These are phyloP conservation scores for Scleromitrula shiraiana DNA, from an alignment of 2,329 filamentous ascomycete genomes.

Conservation along the genomic window DNA sequence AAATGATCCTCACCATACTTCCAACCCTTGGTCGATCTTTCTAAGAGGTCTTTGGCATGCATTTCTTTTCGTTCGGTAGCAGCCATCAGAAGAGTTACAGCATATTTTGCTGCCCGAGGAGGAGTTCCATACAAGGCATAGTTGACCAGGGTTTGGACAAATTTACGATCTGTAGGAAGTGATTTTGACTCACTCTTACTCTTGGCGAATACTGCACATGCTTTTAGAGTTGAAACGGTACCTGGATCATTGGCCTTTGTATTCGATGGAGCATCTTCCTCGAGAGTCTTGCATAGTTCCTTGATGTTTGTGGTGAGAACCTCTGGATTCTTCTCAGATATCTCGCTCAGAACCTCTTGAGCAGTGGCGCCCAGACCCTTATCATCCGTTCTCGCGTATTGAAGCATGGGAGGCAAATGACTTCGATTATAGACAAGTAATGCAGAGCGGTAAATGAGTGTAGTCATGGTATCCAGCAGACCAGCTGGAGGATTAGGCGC, in stretches of 20 bases:
- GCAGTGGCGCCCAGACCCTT: conserved; percentile 69
- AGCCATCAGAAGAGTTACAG: conserved; percentile 80
- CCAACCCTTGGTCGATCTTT: conserved; percentile 67
- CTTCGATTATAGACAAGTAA: conserved; percentile 90
- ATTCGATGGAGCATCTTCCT: conserved; percentile 68
- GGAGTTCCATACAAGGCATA: conserved; percentile 80
- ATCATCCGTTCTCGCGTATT: conserved; percentile 76
- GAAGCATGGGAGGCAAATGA: conserved; percentile 84
- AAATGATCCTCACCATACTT: conserved; percentile 66
- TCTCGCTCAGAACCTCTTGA: conserved; percentile 84
- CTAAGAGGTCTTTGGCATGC: conserved; percentile 75
- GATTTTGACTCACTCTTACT: conserved; percentile 71
- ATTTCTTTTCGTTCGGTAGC: conserved; percentile 67
- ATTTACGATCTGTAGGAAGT: conserved; percentile 71
- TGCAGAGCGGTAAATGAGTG: conserved; percentile 75
- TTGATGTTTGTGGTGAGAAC: conserved; percentile 90
- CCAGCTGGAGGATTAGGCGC: conserved; percentile 48
- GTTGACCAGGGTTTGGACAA: conserved; percentile 69
- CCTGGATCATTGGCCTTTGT: conserved; percentile 59
- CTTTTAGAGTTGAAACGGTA: conserved; percentile 86
- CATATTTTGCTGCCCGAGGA: conserved; percentile 82
- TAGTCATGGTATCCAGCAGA: conserved; percentile 70
- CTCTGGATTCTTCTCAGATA: conserved; percentile 80
- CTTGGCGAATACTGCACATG: conserved; percentile 84
- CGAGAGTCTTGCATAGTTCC: conserved; percentile 80